Evolutionary conservation across 495 filamentous ascomycete species (phyloP), one percentile per base, ranked within the genome.

Genomic region (Penicillium arizonense): DNA sequence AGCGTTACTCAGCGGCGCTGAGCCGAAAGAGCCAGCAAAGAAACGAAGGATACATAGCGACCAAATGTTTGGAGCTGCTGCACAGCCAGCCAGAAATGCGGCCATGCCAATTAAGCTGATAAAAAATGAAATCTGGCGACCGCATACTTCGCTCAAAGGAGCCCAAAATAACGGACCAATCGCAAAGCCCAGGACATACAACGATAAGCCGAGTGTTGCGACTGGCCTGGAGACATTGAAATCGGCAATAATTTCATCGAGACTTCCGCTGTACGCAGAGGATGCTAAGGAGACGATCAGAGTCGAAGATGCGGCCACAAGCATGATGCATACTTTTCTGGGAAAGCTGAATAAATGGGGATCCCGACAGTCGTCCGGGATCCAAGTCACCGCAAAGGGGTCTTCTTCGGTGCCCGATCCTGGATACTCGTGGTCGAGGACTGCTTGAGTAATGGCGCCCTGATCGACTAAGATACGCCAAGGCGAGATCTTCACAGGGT

Each of bases 161-260:
- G 82, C 84, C 78, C 85, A 88, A 9, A 88, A 62, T 57, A 88
- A 59, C 37, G 82, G 86, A 33, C 78, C 71, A 48, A 59, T 52
- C 83, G 87, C 86, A 59, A 90, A 89, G 3, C 88, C 88, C 12
- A 89, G 50, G 18, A 91, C 87, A 68, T 88, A 91, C 47, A 90
- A 71, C 28, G 87, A 90, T 16, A 91, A 68, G 34, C 87, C 87
- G 0, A 90, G 70, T 21, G 83, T 83, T n/a, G 80, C 81, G 3
- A 90, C 69, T 50, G 84, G 82, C 2, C 72, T 64, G 34, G 78
- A 77, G 37, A 86, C 74, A n/a, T 77, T 35, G 55, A 90, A 90
- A 23, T 83, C 70, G 12, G 20, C 26, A 52, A 82, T 71, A 44
- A 90, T 81, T 52, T 87, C 72, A 13, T 65, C 63, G 9, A 88